These are phyloP conservation scores for Nevesoporus exiguus DNA, from an alignment of 768 basidiomycete genomes.

Conservation along the genomic window DNA sequence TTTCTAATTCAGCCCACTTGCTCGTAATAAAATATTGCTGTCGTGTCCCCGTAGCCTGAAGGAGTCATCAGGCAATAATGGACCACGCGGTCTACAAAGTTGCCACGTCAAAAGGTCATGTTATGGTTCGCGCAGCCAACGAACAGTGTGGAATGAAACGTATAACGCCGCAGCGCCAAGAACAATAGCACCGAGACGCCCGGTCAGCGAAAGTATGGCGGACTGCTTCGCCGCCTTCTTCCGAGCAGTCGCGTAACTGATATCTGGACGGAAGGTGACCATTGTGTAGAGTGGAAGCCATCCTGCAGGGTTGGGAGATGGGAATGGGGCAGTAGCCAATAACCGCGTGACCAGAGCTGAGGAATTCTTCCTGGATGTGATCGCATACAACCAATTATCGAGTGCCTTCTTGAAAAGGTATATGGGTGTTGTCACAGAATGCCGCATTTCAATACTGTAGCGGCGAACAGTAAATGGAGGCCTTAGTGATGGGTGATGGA, in stretches of 20 bases:
- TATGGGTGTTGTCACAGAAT: slow-evolving; percentile 77
- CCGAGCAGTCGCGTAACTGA: slow-evolving; percentile 82
- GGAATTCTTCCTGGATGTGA: slow-evolving; percentile 51
- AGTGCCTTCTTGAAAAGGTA: slow-evolving; percentile 79
- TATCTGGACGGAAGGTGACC: slow-evolving; percentile 96
- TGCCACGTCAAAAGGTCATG: slow-evolving; percentile 19
- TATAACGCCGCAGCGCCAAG: slow-evolving; percentile 45
- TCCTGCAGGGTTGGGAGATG: slow-evolving; percentile 56
- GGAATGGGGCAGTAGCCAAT: slow-evolving; percentile 54
- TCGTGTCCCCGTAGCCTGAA: slow-evolving; percentile 23
- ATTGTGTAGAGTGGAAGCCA: slow-evolving; percentile 97
- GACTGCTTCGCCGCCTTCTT: slow-evolving; percentile 68
- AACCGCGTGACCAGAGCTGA: slow-evolving; percentile 44
- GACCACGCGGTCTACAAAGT: slow-evolving; percentile 32
- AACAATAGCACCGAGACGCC: slow-evolving; percentile 45
- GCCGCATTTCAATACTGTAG: slow-evolving; percentile 88
- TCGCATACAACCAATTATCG: slow-evolving; percentile 68
- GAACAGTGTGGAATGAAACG: slow-evolving; percentile 14
- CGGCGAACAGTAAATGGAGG: slow-evolving; percentile 20
- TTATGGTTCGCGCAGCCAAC: slow-evolving; percentile 24
- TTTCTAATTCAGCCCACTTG: slow-evolving; percentile 23
- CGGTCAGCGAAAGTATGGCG: slow-evolving; percentile 50
- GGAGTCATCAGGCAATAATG: slow-evolving; percentile 29
- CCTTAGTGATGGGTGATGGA: slow-evolving; percentile 30
- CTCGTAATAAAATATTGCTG: slow-evolving; percentile 13